These are phyloP conservation scores for Colletotrichum gloeosporioides DNA, from an alignment of 2,329 filamentous ascomycete species.

Conservation along the genomic window DNA sequence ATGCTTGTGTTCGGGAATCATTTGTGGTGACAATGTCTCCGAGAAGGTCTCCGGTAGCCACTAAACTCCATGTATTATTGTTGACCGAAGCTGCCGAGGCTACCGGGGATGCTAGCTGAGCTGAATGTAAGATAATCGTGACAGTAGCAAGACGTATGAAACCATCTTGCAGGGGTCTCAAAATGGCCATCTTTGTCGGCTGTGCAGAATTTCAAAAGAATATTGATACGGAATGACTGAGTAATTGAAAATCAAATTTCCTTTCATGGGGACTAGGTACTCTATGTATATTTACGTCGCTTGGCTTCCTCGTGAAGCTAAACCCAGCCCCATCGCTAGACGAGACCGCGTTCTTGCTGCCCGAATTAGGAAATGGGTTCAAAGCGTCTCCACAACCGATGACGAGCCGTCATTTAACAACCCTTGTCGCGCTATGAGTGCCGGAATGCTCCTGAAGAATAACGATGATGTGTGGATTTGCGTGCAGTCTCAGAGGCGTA, in stretches of 20 bases:
- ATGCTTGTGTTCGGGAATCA: neutral
- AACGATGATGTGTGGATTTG: neutral
- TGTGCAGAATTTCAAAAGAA: neutral
- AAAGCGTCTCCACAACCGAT: neutral
- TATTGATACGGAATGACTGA: neutral
- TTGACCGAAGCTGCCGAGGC: neutral
- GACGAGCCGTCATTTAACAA: neutral
- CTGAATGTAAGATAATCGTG: neutral
- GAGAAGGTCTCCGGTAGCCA: neutral
- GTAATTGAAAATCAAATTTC: neutral
- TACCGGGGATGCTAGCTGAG: neutral
- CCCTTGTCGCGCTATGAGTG: neutral
- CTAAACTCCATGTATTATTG: neutral
- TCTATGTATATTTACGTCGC: neutral
- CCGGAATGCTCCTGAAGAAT: neutral
- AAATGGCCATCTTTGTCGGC: neutral
- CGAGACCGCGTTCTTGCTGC: neutral
- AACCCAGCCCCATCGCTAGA: neutral
- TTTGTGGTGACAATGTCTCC: neutral
- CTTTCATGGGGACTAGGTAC: neutral
- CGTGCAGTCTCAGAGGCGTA: neutral
- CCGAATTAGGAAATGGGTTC: neutral
- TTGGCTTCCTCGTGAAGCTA: neutral
- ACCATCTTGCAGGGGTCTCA: neutral
- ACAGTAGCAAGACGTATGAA: neutral